phyloP scores from a whole-genome alignment of 75 land plant genomes.

The Selaginella tamariscina region DNA sequence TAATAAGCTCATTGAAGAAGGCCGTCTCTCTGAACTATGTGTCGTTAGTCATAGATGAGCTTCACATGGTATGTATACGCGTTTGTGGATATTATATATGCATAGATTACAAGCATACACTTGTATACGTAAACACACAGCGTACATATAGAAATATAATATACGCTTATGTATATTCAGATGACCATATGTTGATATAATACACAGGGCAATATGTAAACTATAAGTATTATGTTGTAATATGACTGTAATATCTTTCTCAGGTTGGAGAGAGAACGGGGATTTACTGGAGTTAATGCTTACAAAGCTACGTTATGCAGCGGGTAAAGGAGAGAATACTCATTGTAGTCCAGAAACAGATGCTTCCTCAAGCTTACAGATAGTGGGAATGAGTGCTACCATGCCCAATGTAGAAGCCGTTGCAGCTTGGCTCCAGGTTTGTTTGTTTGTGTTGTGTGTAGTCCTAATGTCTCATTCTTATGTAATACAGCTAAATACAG shows the following conservation, averaged over 20 bases:
- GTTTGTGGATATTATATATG: too few species aligned
- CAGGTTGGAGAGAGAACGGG: slow-evolving; percentile 92
- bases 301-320: slow-evolving; percentile 93
- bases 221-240: too few species aligned
- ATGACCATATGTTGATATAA: too few species aligned
- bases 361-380: slow-evolving; percentile 41
- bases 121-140: too few species aligned
- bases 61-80: slow-evolving; percentile 77
- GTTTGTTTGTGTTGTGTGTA: neutral
- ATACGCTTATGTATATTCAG: too few species aligned
- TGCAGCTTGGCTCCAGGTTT: slow-evolving; percentile 83
- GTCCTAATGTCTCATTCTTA: too few species aligned
- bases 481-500: too few species aligned
- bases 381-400: slow-evolving; percentile 99
- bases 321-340: slow-evolving; percentile 60
- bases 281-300: slow-evolving; percentile 89
- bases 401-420: slow-evolving; percentile 95
- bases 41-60: slow-evolving; percentile 90
- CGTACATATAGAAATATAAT: too few species aligned
- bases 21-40: slow-evolving; percentile 85
- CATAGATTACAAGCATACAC: too few species aligned
- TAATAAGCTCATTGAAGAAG: slow-evolving; percentile 81
- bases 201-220: too few species aligned
- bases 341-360: slow-evolving; percentile 36
- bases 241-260: neutral